These are phyloP conservation scores for Pulveroboletus sp. DNA, from an alignment of 768 basidiomycete species.

Conservation along the genomic window DNA sequence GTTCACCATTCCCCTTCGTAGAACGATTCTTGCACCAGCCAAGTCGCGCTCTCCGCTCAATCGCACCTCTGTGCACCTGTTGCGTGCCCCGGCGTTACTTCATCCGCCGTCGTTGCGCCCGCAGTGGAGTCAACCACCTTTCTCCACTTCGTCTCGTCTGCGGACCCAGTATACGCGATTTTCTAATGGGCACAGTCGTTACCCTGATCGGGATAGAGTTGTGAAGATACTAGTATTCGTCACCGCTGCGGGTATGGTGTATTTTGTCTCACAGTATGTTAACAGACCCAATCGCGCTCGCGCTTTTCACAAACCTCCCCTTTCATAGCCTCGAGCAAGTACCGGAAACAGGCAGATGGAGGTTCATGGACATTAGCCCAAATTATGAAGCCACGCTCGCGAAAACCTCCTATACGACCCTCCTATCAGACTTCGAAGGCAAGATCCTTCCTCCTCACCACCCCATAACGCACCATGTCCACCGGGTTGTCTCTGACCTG, in stretches of 20 bases:
- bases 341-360: constrained; percentile 79
- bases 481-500: constrained; percentile 61
- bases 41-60: neutral
- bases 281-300: neutral
- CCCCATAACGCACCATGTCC: constrained; percentile 62
- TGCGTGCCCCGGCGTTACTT: neutral
- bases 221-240: constrained; percentile 16
- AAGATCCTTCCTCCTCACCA: constrained; percentile 64
- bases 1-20: constrained; percentile 1
- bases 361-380: constrained; percentile 78
- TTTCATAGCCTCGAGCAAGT: constrained; percentile 69
- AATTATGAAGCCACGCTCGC: constrained; percentile 53
- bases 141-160: constrained; percentile 19
- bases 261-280: constrained; percentile 29
- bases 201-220: constrained; percentile 7
- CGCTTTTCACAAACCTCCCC: neutral
- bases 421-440: constrained; percentile 47
- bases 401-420: constrained; percentile 36
- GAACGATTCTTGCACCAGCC: neutral
- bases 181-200: constrained; percentile 7
- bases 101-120: neutral
- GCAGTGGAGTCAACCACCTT: constrained; percentile 7
- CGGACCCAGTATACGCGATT: constrained; percentile 28
- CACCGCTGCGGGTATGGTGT: constrained; percentile 19
- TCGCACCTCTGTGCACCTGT: neutral